A percentile compares a stretch with the other conserved stretches of the same genome.
Conservation (phyloP, 805 yeast species). For the Sungouiella thailandica region DNA sequence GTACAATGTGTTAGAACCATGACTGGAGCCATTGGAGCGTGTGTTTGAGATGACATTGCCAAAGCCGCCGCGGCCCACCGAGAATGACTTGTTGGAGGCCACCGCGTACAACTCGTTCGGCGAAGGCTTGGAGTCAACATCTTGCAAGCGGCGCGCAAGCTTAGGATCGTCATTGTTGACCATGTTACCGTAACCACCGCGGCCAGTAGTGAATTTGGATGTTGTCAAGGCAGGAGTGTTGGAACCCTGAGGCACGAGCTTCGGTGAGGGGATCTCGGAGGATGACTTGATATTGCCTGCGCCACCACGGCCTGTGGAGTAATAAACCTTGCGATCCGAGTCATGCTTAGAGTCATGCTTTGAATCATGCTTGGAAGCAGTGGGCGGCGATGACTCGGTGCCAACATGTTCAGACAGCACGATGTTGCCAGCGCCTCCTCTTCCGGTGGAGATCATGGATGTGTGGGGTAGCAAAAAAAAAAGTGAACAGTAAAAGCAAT, state of each 20-base stretch:
- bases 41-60: slow-evolving; percentile 48
- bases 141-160: slow-evolving; percentile 59
- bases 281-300: slow-evolving; percentile 60
- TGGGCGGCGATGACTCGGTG: slow-evolving; percentile 1
- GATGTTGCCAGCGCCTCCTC: slow-evolving; percentile 38
- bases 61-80: slow-evolving; percentile 63
- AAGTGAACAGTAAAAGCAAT: no score
- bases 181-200: slow-evolving; percentile 82
- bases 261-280: slow-evolving; percentile 45
- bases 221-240: slow-evolving; percentile 56
- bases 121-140: slow-evolving; percentile 42
- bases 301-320: slow-evolving; percentile 78
- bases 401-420: slow-evolving; percentile 3
- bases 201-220: slow-evolving; percentile 61
- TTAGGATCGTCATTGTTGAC: slow-evolving; percentile 54
- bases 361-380: slow-evolving; percentile 13
- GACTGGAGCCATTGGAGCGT: slow-evolving; percentile 19
- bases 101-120: slow-evolving; percentile 39
- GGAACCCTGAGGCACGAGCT: slow-evolving; percentile 53
- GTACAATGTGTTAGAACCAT: slow-evolving; percentile 25
- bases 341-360: no score
- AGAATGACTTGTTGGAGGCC: slow-evolving; percentile 40
- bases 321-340: slow-evolving; percentile 35
- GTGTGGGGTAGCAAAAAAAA: no score
- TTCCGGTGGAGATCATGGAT: slow-evolving; percentile 26